Evolutionary conservation across 192 early-diverging fungal species (phyloP), one percentile per base, ranked within the genome.

Genomic region (Podila minutissima): DNA sequence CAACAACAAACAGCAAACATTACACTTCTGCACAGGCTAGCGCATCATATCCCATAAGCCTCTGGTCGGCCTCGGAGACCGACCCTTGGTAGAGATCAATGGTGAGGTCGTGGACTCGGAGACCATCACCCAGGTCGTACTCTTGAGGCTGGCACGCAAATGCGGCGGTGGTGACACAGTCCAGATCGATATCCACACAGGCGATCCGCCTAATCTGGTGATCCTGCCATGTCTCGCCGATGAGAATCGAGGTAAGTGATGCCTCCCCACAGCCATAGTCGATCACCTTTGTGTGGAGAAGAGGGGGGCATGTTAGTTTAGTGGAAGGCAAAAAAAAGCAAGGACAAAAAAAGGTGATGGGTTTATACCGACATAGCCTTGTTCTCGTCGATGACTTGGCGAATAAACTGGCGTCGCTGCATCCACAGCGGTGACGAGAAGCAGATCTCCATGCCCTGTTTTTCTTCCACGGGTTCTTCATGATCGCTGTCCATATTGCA

Each of bases 221-320:
- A 69, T 92, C 88, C 20, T 88, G 84, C 15, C 60, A 60, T 26
- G 83, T 75, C 51, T 74, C 71, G 12, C 82, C 75, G 10, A 90
- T 70, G 19, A 98, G 86, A 59, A 93, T 91, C 13, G 88, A 82
- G 6, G 94, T 74, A 55, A 98, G 67, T 20, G 90, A 83, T 22
- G 91, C 95, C 60, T 95, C 94, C 51, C 97, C 97, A 81, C 95
- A 97, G 1, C 97, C 97, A 60, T 92, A 86, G 67, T 98, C 97
- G 24, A 95, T 76, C n/a, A 97, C 91, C 85, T 91, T 63, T 2
- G 11, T 19, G 26, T 33, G 59, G 4, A 46, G 3, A 59, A n/a
- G 41, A 32, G 50, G 8, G 19, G 17, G 2, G 26, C 24, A 38
- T 20, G 19, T 49, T 10, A 46, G 49, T 28, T 31, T 24, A 50